Evolutionary conservation across 495 filamentous ascomycete species (phyloP).

Genomic region (Talaromyces adpressus): DNA sequence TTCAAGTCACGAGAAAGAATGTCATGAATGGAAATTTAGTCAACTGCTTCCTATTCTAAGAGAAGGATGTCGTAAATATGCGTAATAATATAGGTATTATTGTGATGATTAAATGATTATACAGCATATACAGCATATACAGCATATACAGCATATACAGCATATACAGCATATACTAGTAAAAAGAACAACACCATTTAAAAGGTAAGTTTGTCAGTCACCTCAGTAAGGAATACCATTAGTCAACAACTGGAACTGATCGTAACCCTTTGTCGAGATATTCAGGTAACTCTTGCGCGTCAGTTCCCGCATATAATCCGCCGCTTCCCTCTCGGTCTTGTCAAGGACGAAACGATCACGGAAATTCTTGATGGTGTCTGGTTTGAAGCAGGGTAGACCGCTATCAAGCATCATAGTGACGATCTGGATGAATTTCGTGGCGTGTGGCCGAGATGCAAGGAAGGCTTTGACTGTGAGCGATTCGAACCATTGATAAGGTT

Average conservation of each 20-base stretch:
- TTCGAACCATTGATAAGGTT: constrained; percentile 93
- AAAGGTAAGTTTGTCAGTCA: neutral
- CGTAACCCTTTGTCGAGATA: constrained; percentile 86
- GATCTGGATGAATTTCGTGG: constrained; percentile 78
- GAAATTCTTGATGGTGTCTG: constrained; percentile 88
- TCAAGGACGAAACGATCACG: constrained; percentile 90
- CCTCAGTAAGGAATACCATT: constrained; percentile 89
- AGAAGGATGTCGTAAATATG: neutral
- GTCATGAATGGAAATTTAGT: neutral
- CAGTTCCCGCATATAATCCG: constrained; percentile 84
- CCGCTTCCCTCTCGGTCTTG: constrained; percentile 88
- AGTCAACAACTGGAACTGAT: constrained; percentile 93
- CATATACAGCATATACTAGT: neutral
- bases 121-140: no score
- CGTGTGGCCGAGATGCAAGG: constrained; percentile 80
- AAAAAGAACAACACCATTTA: neutral
- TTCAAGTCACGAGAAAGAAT: neutral
- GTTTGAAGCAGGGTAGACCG: constrained; percentile 96
- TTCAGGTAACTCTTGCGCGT: constrained; percentile 83
- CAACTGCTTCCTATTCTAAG: neutral
- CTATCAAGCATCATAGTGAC: constrained; percentile 94
- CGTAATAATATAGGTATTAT: neutral
- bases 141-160: no score
- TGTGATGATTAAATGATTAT: neutral
- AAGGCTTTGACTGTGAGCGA: constrained; percentile 94